phyloP scores from a whole-genome alignment of 768 basidiomycete species.

The Cubamyces sp. region DNA sequence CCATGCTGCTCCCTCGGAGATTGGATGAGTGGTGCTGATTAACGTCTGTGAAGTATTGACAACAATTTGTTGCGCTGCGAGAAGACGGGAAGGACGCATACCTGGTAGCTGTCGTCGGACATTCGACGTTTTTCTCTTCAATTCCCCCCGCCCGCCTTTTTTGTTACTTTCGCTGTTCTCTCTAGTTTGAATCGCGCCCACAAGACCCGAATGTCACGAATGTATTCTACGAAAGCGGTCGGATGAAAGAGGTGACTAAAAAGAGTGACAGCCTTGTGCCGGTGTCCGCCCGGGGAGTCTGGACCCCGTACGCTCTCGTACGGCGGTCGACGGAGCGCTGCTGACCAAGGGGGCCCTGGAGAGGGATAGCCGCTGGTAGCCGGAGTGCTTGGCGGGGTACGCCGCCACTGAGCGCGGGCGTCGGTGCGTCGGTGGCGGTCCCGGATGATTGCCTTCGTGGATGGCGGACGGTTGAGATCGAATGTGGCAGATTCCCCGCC shows the following conservation, averaged over 20 bases:
- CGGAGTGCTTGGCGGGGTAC: background rate
- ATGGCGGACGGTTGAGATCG: conserved; percentile 1
- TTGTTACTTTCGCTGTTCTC: conserved; percentile 2
- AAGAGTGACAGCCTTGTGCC: background rate
- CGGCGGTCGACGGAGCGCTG: too few relatives aligned
- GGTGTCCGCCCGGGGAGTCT: background rate
- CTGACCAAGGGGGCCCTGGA: too few relatives aligned
- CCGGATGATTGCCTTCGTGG: conserved; percentile 8
- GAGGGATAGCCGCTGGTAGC: background rate
- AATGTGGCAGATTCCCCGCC: conserved; percentile 6
- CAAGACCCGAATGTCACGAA: conserved; percentile 20
- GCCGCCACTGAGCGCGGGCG: background rate
- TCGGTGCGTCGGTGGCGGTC: conserved; percentile 8
- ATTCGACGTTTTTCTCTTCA: conserved; percentile 11
- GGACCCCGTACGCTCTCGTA: background rate
- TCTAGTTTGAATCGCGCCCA: conserved; percentile 7
- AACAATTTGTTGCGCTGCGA: background rate
- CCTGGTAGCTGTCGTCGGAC: conserved; percentile 17
- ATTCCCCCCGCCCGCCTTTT: conserved; percentile 10
- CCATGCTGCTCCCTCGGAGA: background rate
- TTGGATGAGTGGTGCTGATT: background rate
- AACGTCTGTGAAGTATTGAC: background rate
- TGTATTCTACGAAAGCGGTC: conserved; percentile 16
- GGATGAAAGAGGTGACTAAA: background rate
- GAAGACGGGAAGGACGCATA: conserved; percentile 13